Evolutionary conservation across 2,329 filamentous ascomycete genomes (phyloP).

Genomic region (Penicillium sp.): DNA sequence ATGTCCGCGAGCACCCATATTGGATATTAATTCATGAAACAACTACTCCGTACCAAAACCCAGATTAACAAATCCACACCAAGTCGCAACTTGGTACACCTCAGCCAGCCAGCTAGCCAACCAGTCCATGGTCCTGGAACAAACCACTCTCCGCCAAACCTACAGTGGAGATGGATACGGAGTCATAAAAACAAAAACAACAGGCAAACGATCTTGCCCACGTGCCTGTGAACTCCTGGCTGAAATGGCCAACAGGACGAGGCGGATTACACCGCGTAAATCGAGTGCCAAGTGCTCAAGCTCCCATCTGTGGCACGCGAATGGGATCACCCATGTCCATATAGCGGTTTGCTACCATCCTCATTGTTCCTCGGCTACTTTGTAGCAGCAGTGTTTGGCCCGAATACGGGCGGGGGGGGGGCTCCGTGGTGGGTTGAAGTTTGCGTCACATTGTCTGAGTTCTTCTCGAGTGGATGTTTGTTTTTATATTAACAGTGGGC

Average conservation of each 20-base stretch:
- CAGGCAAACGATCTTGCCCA: neutral
- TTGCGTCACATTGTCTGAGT: neutral
- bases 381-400: neutral
- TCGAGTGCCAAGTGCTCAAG: neutral
- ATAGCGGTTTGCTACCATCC: neutral
- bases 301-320: neutral
- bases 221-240: neutral
- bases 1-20: neutral
- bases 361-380: neutral
- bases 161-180: neutral
- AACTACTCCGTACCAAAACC: neutral
- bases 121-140: neutral
- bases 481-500: neutral
- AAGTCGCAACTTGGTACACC: neutral
- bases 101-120: neutral
- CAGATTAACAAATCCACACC: neutral
- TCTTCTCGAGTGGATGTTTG: neutral
- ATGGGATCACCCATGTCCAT: neutral
- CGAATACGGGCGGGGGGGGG: neutral
- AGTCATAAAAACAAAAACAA: neutral
- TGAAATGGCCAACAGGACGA: neutral
- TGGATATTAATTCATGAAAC: neutral
- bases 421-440: neutral
- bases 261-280: neutral
- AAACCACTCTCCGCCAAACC: neutral